A percentile compares a stretch with the other conserved stretches of the same genome.
Conservation (phyloP, 345 rosid species). For the Aquilaria malaccensis region DNA sequence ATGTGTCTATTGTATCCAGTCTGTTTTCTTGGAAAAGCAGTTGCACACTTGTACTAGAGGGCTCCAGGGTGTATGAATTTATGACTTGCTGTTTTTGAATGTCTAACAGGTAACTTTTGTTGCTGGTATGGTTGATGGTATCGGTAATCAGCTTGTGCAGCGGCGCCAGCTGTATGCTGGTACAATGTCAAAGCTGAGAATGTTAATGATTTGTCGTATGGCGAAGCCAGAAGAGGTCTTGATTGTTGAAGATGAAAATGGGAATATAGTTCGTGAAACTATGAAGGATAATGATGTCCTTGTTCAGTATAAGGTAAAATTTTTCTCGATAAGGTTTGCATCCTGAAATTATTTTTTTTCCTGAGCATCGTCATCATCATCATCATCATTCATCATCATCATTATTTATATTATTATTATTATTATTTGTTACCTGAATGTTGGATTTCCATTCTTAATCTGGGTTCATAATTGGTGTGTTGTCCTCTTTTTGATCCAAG, state of each 20-base stretch:
- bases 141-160: slow-evolving; percentile 68
- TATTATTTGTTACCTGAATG: slow-evolving; percentile 2
- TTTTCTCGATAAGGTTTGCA: not conserved
- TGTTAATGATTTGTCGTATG: slow-evolving; percentile 97
- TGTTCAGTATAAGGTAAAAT: slow-evolving; percentile 87
- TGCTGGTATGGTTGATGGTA: slow-evolving; percentile 80
- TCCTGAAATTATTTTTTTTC: not conserved
- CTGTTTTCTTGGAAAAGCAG: too few species aligned
- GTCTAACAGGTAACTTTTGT: slow-evolving; percentile 56
- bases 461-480: too few species aligned
- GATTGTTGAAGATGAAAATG: slow-evolving; percentile 99
- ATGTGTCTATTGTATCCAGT: too few species aligned
- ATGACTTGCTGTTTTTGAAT: slow-evolving; percentile 11
- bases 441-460: slow-evolving; percentile 7
- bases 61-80: not conserved
- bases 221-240: slow-evolving; percentile 99
- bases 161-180: slow-evolving; percentile 83
- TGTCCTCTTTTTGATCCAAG: too few species aligned
- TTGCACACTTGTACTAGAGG: too few species aligned
- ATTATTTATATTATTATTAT: not conserved
- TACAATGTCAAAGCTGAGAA: slow-evolving; percentile 86
- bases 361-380: not conserved
- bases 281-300: slow-evolving; percentile 99
- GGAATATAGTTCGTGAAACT: slow-evolving; percentile 97
- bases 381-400: too few species aligned